Base-by-base conservation (phyloP, 306 rosid species). In the Prunus mira region DNA sequence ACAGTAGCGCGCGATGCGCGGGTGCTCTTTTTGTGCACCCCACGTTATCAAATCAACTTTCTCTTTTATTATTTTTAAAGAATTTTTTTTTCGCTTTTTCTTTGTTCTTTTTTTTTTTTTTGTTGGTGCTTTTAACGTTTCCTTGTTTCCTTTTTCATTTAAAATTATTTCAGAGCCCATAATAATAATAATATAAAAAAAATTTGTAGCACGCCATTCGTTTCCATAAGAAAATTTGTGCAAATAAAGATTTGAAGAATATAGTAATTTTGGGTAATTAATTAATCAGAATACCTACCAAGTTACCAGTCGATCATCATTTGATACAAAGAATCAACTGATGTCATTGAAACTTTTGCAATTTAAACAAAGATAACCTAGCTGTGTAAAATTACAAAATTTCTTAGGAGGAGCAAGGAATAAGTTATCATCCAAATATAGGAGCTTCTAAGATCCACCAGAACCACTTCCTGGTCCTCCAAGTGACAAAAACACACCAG, bases 1-100 rank as follows among this genome's bases (percentile, higher is more conserved):
- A 87, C 88, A 74, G 87, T 72, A 80, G 82, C 96, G 93, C 98
- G 93, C 83, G 87, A 85, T 78, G 89, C 86, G 83, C 97, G 98
- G 98, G 97, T 80, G 90, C 79, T 65, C 60, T 67, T 66, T 71
- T 41, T 41, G 15, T 7, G 41, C 9, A 58, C 61, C 67, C 43
- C 79, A 30, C 56, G 13, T 27, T 69, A 2, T 32, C 79, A 30
- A 20, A 54, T 71, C 51, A 25, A 61, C 13, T 38, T 20, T 9
- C 45, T 12, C 46, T 43, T 10, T 47, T 3, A 7, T 12, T 22
- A 38, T 38, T 17, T 65, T 66, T 66, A 0, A 43, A 2, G 25
- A 2, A 8, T 56, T 13, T 67, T 22, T 6, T 67, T 45, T 49
- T 24, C 6, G 3, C n/a, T 45, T 46, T 67, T 10, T 3, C 25